Conservation (phyloP, 257 asterid species). For the Nicotiana tomentosiformis region DNA sequence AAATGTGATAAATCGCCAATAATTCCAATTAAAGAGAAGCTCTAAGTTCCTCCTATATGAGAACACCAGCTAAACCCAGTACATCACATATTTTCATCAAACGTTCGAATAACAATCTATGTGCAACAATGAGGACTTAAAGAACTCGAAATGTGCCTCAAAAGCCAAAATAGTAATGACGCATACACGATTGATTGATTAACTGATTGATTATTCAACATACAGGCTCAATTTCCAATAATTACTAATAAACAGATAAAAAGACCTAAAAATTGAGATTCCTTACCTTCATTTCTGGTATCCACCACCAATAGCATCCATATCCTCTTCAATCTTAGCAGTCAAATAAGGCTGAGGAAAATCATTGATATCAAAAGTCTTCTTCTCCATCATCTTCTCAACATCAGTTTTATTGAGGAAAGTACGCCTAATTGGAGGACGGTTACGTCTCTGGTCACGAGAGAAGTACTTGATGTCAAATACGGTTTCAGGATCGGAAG, state of each 20-base stretch:
- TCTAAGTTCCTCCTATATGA: not conserved
- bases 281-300: conserved; percentile 57
- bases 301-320: conserved; percentile 65
- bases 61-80: not conserved
- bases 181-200: not conserved
- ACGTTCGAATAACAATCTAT: not conserved
- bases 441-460: conserved; percentile 91
- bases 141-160: not conserved
- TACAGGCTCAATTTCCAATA: not conserved
- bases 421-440: conserved; percentile 74
- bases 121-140: not conserved
- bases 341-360: conserved; percentile 76
- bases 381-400: conserved; percentile 68
- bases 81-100: not conserved
- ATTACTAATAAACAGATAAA: not conserved
- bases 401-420: conserved; percentile 68
- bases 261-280: not conserved
- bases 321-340: conserved; percentile 50
- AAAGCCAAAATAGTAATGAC: not conserved
- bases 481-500: conserved; percentile 76
- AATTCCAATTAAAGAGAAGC: not conserved
- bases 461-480: conserved; percentile 87
- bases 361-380: conserved; percentile 48
- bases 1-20: not conserved
- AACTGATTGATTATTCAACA: not conserved